These are phyloP conservation scores for Sphaerulina populicola DNA, from an alignment of 2,329 filamentous ascomycete genomes.

Conservation along the genomic window DNA sequence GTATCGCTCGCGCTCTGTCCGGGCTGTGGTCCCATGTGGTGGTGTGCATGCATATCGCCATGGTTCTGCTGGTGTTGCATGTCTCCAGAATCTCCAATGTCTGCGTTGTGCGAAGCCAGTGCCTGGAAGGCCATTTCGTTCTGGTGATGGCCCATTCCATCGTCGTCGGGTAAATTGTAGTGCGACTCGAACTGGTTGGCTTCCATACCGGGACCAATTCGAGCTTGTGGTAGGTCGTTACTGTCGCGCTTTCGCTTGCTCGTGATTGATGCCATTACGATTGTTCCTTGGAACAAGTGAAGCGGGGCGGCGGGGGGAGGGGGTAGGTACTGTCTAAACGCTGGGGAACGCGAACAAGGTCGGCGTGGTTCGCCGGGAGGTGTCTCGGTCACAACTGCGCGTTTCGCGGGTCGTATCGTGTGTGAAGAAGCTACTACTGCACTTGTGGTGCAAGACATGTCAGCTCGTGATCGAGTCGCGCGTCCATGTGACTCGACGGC, in stretches of 20 bases:
- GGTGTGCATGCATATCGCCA: slow-evolving; percentile 17
- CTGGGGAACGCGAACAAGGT: background rate
- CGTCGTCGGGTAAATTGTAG: slow-evolving; percentile 31
- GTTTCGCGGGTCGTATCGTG: background rate
- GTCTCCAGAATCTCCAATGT: slow-evolving; percentile 10
- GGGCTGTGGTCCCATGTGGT: slow-evolving; percentile 15
- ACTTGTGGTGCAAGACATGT: slow-evolving; percentile 4
- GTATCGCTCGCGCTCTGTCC: slow-evolving; percentile 49
- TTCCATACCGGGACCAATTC: slow-evolving; percentile 30
- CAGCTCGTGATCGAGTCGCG: slow-evolving; percentile 10
- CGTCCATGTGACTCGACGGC: slow-evolving; percentile 7
- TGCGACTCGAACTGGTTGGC: slow-evolving; percentile 26
- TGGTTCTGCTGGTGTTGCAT: slow-evolving; percentile 14
- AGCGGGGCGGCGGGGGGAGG: background rate
- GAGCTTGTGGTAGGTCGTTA: slow-evolving; percentile 36
- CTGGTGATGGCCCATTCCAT: slow-evolving; percentile 33
- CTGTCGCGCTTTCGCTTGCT: slow-evolving; percentile 44
- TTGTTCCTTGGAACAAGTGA: background rate
- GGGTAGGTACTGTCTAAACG: background rate
- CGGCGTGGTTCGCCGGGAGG: background rate
- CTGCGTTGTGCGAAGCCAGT: slow-evolving; percentile 29
- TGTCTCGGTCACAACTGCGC: slow-evolving; percentile 5
- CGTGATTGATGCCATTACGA: slow-evolving; percentile 24
- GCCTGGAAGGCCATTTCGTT: slow-evolving; percentile 39
- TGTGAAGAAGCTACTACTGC: background rate